These are phyloP conservation scores for Berberis thunbergii DNA, from an alignment of 164 flowering plant genomes.

Conservation along the genomic window DNA sequence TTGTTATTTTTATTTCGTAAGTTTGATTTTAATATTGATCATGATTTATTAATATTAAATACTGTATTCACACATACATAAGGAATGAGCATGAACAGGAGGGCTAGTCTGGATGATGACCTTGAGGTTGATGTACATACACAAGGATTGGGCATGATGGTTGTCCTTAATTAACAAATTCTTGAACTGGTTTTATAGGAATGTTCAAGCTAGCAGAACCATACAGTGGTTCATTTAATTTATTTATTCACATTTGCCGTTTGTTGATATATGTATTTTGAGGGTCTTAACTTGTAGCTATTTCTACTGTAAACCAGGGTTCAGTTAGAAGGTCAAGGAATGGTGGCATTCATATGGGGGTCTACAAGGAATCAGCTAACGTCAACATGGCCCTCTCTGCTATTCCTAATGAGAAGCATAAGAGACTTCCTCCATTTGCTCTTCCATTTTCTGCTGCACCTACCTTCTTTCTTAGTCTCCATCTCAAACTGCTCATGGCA, in stretches of 20 bases:
- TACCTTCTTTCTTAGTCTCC: constrained; percentile 53
- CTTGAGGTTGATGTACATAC: no score
- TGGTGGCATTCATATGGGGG: constrained; percentile 18
- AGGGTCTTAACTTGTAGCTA: neutral
- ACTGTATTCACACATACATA: no score
- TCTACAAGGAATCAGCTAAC: constrained; percentile 23
- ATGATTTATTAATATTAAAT: neutral
- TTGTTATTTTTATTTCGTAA: neutral
- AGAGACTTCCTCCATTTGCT: constrained; percentile 42
- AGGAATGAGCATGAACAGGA: no score
- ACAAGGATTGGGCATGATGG: no score
- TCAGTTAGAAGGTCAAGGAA: constrained; percentile 23
- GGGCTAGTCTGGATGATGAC: no score
- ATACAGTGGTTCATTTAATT: neutral
- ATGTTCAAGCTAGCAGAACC: neutral
- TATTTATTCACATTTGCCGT: neutral
- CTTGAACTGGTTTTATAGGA: no score
- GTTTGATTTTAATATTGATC: neutral
- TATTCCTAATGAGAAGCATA: constrained; percentile 20
- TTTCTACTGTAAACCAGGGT: constrained; percentile 25
- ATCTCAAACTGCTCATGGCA: constrained; percentile 69
- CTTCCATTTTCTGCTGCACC: constrained; percentile 65
- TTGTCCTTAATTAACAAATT: no score
- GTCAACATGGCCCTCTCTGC: constrained; percentile 13
- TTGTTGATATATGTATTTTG: neutral